Conservation (phyloP, 257 asterid species). For the Cordia subcordata region DNA sequence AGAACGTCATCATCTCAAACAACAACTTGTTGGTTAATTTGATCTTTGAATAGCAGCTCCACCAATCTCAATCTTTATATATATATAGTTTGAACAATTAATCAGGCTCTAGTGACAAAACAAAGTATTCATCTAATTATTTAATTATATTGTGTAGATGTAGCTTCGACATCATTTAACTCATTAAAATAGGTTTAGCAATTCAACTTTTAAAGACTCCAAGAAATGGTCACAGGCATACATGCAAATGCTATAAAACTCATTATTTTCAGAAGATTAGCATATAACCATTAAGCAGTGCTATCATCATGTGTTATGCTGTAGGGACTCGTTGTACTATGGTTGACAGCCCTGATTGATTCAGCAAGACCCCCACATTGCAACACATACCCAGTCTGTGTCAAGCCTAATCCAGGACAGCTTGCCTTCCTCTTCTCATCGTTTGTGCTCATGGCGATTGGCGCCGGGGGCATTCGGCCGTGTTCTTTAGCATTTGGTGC, state of each 20-base stretch:
- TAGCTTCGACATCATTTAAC: too few species aligned
- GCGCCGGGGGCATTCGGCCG: constrained; percentile 73
- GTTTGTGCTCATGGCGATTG: constrained; percentile 53
- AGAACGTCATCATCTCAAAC: too few species aligned
- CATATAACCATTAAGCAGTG: neutral
- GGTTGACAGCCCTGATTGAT: constrained; percentile 52
- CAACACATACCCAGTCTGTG: constrained; percentile 30
- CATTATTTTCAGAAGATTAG: neutral
- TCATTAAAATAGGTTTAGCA: too few species aligned
- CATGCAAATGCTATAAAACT: neutral
- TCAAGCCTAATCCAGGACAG: constrained; percentile 40
- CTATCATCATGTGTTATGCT: neutral
- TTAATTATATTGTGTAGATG: too few species aligned
- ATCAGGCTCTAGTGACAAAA: too few species aligned
- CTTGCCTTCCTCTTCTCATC: constrained; percentile 42
- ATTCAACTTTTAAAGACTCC: too few species aligned
- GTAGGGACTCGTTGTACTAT: constrained; percentile 44
- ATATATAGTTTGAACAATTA: too few species aligned
- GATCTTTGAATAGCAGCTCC: too few species aligned
- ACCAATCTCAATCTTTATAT: too few species aligned
- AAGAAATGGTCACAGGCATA: neutral
- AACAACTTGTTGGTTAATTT: too few species aligned
- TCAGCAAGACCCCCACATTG: constrained; percentile 41
- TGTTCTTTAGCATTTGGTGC: constrained; percentile 83
- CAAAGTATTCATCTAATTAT: too few species aligned